phyloP scores from a whole-genome alignment of 768 basidiomycete genomes.

The Podaxis sp. region DNA sequence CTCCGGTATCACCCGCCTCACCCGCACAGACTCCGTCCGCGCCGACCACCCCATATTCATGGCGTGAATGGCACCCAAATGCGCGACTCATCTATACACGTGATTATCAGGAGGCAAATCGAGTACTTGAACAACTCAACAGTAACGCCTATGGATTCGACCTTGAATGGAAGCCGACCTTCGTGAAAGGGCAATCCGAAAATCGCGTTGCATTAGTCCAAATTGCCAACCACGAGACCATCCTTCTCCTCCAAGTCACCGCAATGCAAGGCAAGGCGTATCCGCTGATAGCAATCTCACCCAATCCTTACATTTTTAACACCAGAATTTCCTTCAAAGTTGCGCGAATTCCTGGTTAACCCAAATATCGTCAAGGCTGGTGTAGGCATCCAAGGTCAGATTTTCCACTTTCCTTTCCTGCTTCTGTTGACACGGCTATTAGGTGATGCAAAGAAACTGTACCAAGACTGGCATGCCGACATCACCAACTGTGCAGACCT shows the following conservation, averaged over 20 bases:
- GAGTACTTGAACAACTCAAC: constrained; percentile 22
- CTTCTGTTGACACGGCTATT: constrained; percentile 8
- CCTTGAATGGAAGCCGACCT: constrained; percentile 74
- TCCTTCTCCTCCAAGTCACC: constrained; percentile 63
- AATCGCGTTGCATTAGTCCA: constrained; percentile 76
- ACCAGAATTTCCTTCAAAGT: constrained; percentile 48
- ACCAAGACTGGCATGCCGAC: constrained; percentile 40
- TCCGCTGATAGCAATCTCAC: neutral
- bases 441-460: constrained; percentile 71
- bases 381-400: constrained; percentile 68
- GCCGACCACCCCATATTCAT: constrained; percentile 33
- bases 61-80: constrained; percentile 27
- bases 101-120: constrained; percentile 28
- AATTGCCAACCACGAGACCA: constrained; percentile 49
- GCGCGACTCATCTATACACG: constrained; percentile 30
- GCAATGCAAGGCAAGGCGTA: constrained; percentile 45
- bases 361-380: constrained; percentile 61
- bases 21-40: neutral
- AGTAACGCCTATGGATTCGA: constrained; percentile 59
- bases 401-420: constrained; percentile 10
- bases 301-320: neutral
- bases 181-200: constrained; percentile 43
- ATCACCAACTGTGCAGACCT: constrained; percentile 62
- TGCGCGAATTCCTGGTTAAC: constrained; percentile 49
- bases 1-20: constrained; percentile 1